phyloP scores from a whole-genome alignment of 2,329 filamentous ascomycete genomes.

The Pyrenophora seminiperda region DNA sequence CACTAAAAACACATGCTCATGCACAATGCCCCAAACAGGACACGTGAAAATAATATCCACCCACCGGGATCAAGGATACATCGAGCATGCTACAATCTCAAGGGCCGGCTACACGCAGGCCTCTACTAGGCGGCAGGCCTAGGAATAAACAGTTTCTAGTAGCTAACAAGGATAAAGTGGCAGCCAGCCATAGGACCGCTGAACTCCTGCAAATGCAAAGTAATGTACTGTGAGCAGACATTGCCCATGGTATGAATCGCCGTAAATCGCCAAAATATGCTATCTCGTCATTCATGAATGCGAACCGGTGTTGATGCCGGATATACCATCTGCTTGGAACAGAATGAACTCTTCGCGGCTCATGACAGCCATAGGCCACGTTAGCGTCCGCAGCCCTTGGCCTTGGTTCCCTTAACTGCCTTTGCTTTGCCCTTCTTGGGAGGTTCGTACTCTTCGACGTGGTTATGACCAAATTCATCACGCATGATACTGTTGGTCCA shows the following conservation, averaged over 20 bases:
- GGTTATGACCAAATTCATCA: conserved; percentile 63
- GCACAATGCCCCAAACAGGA: background rate
- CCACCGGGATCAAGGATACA: background rate
- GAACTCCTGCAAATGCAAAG: conserved; percentile 25
- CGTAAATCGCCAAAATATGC: conserved; percentile 22
- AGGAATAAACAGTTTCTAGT: background rate
- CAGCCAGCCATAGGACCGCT: background rate
- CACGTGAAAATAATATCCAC: background rate
- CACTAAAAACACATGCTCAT: background rate
- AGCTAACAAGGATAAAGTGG: conserved; percentile 1
- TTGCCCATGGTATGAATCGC: conserved; percentile 31
- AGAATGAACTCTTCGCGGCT: too few relatives aligned
- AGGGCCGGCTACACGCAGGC: conserved; percentile 1
- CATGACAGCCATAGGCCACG: background rate
- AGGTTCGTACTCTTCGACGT: conserved; percentile 60
- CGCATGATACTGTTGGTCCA: conserved; percentile 70
- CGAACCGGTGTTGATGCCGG: background rate
- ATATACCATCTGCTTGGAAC: background rate
- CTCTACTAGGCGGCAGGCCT: background rate
- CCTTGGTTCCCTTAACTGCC: conserved; percentile 35
- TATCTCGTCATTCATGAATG: conserved; percentile 27
- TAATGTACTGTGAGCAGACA: conserved; percentile 12
- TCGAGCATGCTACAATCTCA: background rate
- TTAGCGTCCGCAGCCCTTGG: conserved; percentile 34
- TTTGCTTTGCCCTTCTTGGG: conserved; percentile 54